Evolutionary conservation across 441 rosid genomes (phyloP).

Genomic region (Erodium moschatum): DNA sequence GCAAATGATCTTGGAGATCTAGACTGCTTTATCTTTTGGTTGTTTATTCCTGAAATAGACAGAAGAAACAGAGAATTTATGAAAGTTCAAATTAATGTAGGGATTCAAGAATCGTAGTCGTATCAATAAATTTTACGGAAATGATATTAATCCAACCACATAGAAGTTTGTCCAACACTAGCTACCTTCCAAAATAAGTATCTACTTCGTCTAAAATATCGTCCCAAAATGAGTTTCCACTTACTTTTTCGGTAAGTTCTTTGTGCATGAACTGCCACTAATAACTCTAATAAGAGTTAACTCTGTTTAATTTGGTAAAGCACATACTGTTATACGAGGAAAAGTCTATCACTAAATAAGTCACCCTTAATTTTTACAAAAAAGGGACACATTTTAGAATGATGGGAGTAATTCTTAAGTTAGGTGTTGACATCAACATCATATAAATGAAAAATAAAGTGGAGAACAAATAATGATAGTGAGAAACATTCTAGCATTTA

Average conservation of each 20-base stretch:
- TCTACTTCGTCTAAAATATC: background rate
- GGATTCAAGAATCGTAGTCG: background rate
- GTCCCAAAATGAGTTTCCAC: no score
- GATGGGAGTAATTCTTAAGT: no score
- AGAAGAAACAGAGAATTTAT: background rate
- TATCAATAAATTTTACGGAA: background rate
- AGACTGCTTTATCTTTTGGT: background rate
- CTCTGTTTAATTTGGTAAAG: no score
- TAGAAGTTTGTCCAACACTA: background rate
- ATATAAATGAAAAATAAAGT: background rate
- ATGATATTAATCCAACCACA: background rate
- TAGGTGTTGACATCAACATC: background rate
- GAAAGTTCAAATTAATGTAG: background rate
- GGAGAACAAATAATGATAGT: background rate
- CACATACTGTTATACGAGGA: no score
- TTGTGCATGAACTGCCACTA: no score
- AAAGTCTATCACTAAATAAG: no score
- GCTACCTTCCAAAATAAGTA: background rate
- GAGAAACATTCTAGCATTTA: background rate
- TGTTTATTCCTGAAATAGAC: background rate
- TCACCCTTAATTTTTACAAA: background rate
- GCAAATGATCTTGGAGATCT: constrained; percentile 2
- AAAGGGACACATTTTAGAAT: background rate
- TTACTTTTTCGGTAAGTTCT: no score
- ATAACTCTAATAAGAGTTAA: no score